Conservation (phyloP, 2,329 filamentous ascomycete species). For the Phyllosticta capitalensis region DNA sequence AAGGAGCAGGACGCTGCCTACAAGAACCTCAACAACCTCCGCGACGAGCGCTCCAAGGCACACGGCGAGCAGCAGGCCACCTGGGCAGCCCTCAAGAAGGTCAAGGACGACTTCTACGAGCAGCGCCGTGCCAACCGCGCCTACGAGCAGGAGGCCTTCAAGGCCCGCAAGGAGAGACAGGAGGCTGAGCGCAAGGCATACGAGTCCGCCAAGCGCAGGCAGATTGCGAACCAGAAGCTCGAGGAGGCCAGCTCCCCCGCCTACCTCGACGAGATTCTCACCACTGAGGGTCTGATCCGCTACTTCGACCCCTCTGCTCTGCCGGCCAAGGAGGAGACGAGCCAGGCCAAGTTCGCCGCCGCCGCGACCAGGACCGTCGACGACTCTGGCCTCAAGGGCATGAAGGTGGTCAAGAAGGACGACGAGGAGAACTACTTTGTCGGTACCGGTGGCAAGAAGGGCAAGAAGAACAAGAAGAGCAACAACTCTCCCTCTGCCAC, state of each 20-base stretch:
- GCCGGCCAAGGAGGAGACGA: constrained; percentile 52
- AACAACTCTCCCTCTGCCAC: constrained; percentile 40
- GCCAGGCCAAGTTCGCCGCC: constrained; percentile 62
- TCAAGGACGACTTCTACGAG: constrained; percentile 83
- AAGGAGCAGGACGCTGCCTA: constrained; percentile 83
- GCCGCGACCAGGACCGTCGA: constrained; percentile 76
- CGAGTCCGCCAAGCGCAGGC: constrained; percentile 63
- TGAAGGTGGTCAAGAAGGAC: constrained; percentile 75
- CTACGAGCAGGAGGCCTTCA: constrained; percentile 75
- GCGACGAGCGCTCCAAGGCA: constrained; percentile 76
- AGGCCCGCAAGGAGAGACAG: constrained; percentile 65
- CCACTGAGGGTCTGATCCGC: constrained; percentile 75
- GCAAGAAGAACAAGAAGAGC: constrained; percentile 84
- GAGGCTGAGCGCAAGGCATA: constrained; percentile 70
- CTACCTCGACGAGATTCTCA: constrained; percentile 86
- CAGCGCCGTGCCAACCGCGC: constrained; percentile 72
- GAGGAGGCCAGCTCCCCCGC: constrained; percentile 77
- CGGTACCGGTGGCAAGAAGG: constrained; percentile 66
- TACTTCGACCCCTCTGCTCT: constrained; percentile 74
- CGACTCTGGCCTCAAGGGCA: constrained; percentile 74
- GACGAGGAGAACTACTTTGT: constrained; percentile 78
- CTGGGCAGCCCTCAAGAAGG: constrained; percentile 67
- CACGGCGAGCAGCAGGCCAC: constrained; percentile 82
- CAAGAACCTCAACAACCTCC: constrained; percentile 75
- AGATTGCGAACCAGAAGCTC: constrained; percentile 65